Evolutionary conservation across 2,329 filamentous ascomycete genomes (phyloP).

Genomic region (Apiospora arundinis): DNA sequence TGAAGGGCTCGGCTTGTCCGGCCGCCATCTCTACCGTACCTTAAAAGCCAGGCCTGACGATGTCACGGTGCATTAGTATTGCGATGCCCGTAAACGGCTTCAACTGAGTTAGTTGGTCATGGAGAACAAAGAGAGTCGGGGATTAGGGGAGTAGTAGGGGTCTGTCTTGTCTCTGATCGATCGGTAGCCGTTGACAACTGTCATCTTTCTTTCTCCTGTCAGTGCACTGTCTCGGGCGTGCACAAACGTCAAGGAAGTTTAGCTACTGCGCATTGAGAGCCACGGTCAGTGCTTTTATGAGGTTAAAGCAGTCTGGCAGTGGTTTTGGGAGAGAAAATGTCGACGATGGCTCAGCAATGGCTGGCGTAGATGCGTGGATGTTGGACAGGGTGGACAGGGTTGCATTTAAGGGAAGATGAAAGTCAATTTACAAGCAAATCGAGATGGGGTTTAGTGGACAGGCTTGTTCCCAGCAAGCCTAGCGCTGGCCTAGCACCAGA

Average conservation of each 20-base stretch:
- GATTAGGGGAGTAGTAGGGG: background rate
- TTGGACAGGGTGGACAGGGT: background rate
- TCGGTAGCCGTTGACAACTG: slow-evolving; percentile 14
- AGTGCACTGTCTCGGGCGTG: slow-evolving; percentile 1
- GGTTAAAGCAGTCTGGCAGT: slow-evolving; percentile 9
- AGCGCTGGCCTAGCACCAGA: background rate
- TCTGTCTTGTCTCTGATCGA: background rate
- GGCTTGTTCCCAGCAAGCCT: background rate
- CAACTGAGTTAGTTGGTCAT: background rate
- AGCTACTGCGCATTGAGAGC: background rate
- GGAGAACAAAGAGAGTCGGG: background rate
- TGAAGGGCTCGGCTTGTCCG: slow-evolving; percentile 1
- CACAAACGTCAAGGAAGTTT: background rate
- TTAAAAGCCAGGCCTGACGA: no score
- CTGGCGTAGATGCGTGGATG: background rate
- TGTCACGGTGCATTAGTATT: background rate
- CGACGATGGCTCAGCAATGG: slow-evolving; percentile 6
- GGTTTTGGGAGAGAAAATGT: background rate
- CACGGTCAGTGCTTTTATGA: slow-evolving; percentile 9
- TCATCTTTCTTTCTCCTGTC: background rate
- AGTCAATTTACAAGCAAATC: slow-evolving; percentile 17
- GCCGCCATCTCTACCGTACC: background rate
- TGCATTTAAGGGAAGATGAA: slow-evolving; percentile 14
- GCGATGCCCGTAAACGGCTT: background rate
- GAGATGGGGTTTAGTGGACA: slow-evolving; percentile 14